Percentiles rank a stretch among this genome's conserved stretches.
phyloP scores from a whole-genome alignment of 768 basidiomycete species.

The Suillus luteus region DNA sequence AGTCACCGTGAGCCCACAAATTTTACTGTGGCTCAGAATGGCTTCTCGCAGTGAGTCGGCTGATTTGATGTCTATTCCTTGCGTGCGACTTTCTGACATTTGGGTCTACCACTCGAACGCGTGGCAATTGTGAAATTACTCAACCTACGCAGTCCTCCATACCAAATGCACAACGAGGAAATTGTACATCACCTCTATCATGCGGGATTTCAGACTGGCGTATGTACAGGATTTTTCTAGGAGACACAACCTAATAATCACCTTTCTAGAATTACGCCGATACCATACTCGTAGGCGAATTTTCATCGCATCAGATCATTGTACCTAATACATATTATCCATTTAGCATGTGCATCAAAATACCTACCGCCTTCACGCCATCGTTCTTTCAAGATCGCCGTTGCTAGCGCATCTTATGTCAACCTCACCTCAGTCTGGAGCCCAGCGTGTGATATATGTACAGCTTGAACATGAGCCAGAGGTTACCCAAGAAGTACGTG shows the following conservation, averaged over 20 bases:
- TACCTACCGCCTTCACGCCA: conserved; percentile 77
- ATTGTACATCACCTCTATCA: conserved; percentile 80
- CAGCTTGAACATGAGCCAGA: conserved; percentile 78
- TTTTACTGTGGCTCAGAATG: conserved; percentile 49
- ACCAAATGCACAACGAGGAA: conserved; percentile 70
- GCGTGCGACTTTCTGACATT: conserved; percentile 11
- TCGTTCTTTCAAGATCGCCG: conserved; percentile 86
- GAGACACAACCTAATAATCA: conserved; percentile 13
- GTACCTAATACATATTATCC: conserved; percentile 17
- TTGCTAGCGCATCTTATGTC: conserved; percentile 88
- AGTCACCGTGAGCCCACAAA: conserved; percentile 35
- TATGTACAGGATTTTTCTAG: conserved; percentile 43
- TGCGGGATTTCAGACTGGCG: conserved; percentile 79
- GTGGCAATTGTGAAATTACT: conserved; percentile 14
- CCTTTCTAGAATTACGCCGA: conserved; percentile 74
- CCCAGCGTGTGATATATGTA: conserved; percentile 71
- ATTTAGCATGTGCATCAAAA: conserved; percentile 72
- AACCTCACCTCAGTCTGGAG: conserved; percentile 67
- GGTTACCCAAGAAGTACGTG: conserved; percentile 79
- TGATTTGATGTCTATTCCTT: conserved; percentile 6
- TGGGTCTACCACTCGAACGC: conserved; percentile 10
- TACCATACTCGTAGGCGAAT: conserved; percentile 65
- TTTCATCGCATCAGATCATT: conserved; percentile 12
- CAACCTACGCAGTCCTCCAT: conserved; percentile 39
- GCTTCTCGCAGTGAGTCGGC: conserved; percentile 58